A percentile compares a stretch with the other conserved stretches of the same genome.
Conservation (phyloP, 148 eudicot species). For the Nyssa sinensis region DNA sequence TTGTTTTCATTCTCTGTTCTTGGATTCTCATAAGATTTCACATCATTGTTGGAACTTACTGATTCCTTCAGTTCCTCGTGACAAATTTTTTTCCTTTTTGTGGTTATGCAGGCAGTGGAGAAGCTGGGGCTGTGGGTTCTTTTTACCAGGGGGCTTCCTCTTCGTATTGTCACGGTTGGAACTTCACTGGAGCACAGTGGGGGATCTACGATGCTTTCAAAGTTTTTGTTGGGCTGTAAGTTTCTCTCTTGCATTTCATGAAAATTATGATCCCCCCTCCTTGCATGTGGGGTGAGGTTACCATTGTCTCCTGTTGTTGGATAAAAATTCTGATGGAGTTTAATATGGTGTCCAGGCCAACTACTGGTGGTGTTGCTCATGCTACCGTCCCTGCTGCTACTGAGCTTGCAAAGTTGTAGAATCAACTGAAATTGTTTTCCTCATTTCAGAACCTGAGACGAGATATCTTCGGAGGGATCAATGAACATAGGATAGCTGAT, state of each 20-base stretch:
- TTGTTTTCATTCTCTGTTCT: too few species aligned
- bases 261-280: neutral
- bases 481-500: slow-evolving; percentile 12
- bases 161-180: slow-evolving; percentile 92
- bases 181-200: slow-evolving; percentile 98
- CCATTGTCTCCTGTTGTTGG: neutral
- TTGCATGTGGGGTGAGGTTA: neutral
- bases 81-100: neutral
- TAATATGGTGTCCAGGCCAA: slow-evolving; percentile 54
- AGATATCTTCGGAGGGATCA: slow-evolving; percentile 9
- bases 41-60: too few species aligned
- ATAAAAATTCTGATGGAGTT: neutral
- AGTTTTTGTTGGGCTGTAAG: slow-evolving; percentile 96
- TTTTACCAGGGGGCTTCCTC: slow-evolving; percentile 90
- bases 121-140: slow-evolving; percentile 79
- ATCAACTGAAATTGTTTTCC: neutral
- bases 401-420: slow-evolving; percentile 40
- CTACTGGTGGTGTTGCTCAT: slow-evolving; percentile 85
- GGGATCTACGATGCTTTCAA: slow-evolving; percentile 94
- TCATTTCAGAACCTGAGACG: neutral
- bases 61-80: neutral
- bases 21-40: too few species aligned
- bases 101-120: slow-evolving; percentile 68
- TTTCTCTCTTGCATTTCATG: slow-evolving; percentile 4
- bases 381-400: slow-evolving; percentile 48